Evolutionary conservation across 768 basidiomycete species (phyloP), one percentile per base, ranked within the genome.

Genomic region (Trametes coccinea): DNA sequence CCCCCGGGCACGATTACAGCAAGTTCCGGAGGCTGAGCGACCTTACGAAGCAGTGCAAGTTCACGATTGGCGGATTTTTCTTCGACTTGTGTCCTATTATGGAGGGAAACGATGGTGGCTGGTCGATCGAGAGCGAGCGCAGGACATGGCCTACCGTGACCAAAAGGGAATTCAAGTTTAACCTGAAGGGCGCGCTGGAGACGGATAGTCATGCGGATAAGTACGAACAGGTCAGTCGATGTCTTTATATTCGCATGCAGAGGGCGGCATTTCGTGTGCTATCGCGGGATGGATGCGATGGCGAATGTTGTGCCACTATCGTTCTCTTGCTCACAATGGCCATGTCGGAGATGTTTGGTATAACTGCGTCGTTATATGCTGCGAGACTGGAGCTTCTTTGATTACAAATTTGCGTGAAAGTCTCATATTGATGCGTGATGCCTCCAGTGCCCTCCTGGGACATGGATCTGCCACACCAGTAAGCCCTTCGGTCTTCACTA

Each of bases 51-150:
- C 61, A 68, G n/a, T 74, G 73, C 62, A 55, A 59, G 29, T 72
- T 74, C 55, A 60, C 49, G 53, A 49, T 72, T 29, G 69, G 62
- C 5, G 60, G 61, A 9, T 48, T 60, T 48, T n/a, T 7, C 40
- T 75, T 71, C 48, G 60, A 72, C 64, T 59, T 75, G 27, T 74
- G 74, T 59, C 73, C 73, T 22, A 52, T 75, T 37, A 45, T 74
- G 34, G 31, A 62, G 30, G 63, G 54, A 27, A 65, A 66, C 49
- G 65, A 66, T 44, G 57, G 61, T 22, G 67, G 62, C 34, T 67
- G 55, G 64, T 34, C 53, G 31, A 16, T 73, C 46, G 59, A 60
- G 56, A 53, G 39, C 30, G 65, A 64, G 53, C 60, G 59, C 49
- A 44, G 59, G 59, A 72, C 71, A 16, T 68, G 71, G 33, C 71